Conservation (phyloP, 1,139 yeast species). For the Suhomyces coccinellae region DNA sequence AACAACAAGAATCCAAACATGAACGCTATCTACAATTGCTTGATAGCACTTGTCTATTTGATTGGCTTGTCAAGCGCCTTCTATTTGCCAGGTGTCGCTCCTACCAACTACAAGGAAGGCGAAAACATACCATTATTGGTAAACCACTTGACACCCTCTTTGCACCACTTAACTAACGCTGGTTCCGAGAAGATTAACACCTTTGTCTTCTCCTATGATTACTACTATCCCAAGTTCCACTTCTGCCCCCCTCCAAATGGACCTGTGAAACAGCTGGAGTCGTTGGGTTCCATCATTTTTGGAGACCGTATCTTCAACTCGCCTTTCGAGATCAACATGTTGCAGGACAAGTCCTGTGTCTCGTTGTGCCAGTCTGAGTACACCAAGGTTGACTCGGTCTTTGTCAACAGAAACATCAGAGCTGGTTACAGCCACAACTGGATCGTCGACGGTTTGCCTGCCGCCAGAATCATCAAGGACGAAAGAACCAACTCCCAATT, state of each 20-base stretch:
- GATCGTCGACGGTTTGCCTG: slow-evolving; percentile 95
- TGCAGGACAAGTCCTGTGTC: slow-evolving; percentile 67
- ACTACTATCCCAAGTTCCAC: slow-evolving; percentile 80
- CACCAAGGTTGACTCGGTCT: slow-evolving; percentile 63
- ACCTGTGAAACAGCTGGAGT: slow-evolving; percentile 77
- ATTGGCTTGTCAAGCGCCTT: slow-evolving; percentile 50
- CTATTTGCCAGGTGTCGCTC: slow-evolving; percentile 94
- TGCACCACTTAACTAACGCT: slow-evolving; percentile 44
- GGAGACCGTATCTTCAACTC: slow-evolving; percentile 96
- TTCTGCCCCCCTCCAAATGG: slow-evolving; percentile 78
- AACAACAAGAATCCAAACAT: slow-evolving; percentile 1
- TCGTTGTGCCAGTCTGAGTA: slow-evolving; percentile 59
- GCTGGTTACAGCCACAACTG: slow-evolving; percentile 89
- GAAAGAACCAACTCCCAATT: slow-evolving; percentile 56
- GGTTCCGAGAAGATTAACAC: slow-evolving; percentile 42
- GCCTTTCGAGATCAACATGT: slow-evolving; percentile 80
- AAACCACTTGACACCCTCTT: slow-evolving; percentile 84
- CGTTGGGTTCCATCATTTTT: slow-evolving; percentile 87
- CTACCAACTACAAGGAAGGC: slow-evolving; percentile 76
- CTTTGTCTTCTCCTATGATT: slow-evolving; percentile 74
- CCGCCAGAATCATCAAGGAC: slow-evolving; percentile 64
- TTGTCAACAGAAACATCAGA: slow-evolving; percentile 73
- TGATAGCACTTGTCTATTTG: slow-evolving; percentile 21
- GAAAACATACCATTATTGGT: slow-evolving; percentile 78
- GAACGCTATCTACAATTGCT: slow-evolving; percentile 4